Base-by-base conservation (phyloP, 116 monocot species). In the Trichopus zeylanicus region DNA sequence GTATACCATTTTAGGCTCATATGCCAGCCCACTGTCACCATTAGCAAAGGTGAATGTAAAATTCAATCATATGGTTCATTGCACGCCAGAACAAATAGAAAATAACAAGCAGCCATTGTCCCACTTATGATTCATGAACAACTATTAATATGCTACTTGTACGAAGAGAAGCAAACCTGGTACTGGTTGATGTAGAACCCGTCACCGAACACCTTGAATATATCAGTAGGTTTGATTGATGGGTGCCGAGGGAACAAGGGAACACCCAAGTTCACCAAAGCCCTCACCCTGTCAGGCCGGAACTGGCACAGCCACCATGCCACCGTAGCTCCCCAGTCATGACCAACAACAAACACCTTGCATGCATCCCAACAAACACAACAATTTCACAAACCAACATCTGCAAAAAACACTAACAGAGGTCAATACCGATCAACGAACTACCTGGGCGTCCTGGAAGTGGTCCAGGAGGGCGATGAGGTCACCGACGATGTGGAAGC, bases 401-500 rank as follows among this genome's bases (percentile, higher is more conserved):
- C 32, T 8, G 6, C 32, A 33, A 4, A 33, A 8, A 4, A 4
- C 4, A 33, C 8, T 33, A 33, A 8, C 32, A 13, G 46, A 6
- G 15, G 15, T 2, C 9, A n/a, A 31, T n/a, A 18, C 0, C 19
- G 31, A 31, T 29, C 29, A 30, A 67, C 29, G 3, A n/a, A 19
- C 3, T 54, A 66, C 59, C 1, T 31, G 35, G 24, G n/a, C 20
- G 28, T 38, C 52, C 3, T 60, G 38, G 20, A 73, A 51, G 11
- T 59, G 52, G 30, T 73, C 66, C 8, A 73, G 59, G 39, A 65
- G 65, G 25, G 29, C 65, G 23, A 66, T 54, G 25, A 66, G 34
- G 29, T 66, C 66, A 29, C 73, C 73, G 21, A 73, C 59, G 29
- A 73, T 30, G 54, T 73, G 73, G 26, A 73, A 61, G 22, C 65